phyloP scores from a whole-genome alignment of 2,329 filamentous ascomycete genomes.

The Byssochlamys sp. region DNA sequence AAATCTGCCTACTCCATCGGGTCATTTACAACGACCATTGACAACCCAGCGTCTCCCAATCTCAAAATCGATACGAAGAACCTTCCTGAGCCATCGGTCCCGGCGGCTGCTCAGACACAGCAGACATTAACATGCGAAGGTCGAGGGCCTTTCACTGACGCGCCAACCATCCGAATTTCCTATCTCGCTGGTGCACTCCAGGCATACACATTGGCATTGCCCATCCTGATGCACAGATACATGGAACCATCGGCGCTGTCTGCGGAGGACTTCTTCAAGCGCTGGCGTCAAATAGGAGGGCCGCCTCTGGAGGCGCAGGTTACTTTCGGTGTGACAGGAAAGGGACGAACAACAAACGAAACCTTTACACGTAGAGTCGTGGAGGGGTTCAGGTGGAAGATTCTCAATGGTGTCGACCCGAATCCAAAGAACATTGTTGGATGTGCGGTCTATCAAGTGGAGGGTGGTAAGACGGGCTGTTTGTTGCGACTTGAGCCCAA shows the following conservation, averaged over 20 bases:
- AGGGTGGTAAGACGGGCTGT: constrained; percentile 86
- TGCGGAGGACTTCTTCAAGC: constrained; percentile 93
- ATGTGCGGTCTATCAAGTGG: constrained; percentile 64
- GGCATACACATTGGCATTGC: constrained; percentile 81
- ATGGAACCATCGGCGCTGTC: constrained; percentile 84
- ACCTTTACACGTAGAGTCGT: constrained; percentile 63
- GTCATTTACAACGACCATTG: constrained; percentile 88
- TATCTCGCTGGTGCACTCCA: constrained; percentile 91
- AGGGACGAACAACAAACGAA: constrained; percentile 57
- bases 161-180: constrained; percentile 84
- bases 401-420: constrained; percentile 77
- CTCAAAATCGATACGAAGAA: constrained; percentile 81
- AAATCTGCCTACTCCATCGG: constrained; percentile 76
- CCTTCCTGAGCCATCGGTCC: constrained; percentile 72
- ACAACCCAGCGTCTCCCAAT: constrained; percentile 56
- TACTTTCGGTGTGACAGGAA: constrained; percentile 62
- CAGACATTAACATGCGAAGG: constrained; percentile 93
- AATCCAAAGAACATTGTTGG: constrained; percentile 92
- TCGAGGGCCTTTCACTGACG: constrained; percentile 67
- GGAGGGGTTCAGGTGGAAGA: constrained; percentile 79
- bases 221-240: constrained; percentile 83
- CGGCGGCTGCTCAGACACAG: constrained; percentile 67
- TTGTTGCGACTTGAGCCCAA: constrained; percentile 90
- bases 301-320: constrained; percentile 76
- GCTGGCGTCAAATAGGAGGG: constrained; percentile 96